Conservation (phyloP, 305 asterid species). For the Petunia hybrid region DNA sequence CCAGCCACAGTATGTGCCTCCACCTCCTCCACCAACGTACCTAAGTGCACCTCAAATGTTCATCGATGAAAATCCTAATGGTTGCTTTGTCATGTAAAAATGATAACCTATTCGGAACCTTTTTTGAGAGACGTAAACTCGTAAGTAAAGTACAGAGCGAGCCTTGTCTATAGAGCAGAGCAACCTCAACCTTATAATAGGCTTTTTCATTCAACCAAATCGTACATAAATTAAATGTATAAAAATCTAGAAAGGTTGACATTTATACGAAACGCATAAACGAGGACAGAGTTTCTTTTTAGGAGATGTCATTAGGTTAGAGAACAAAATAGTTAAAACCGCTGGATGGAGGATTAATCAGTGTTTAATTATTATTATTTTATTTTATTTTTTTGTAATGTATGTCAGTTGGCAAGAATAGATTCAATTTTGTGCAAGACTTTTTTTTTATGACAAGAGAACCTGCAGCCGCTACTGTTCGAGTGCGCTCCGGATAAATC, state of each 20-base stretch:
- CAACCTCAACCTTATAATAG: no score
- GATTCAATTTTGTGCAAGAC: background rate
- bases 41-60: constrained; percentile 37
- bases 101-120: background rate
- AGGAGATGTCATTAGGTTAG: background rate
- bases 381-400: background rate
- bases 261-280: no score
- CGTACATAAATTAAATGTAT: background rate
- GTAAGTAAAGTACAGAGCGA: background rate
- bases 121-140: background rate
- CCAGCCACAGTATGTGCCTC: constrained; percentile 33
- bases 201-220: background rate
- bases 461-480: no score
- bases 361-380: background rate
- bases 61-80: constrained; percentile 55
- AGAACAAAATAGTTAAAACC: background rate
- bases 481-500: no score
- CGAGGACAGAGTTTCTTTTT: background rate
- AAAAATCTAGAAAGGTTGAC: background rate
- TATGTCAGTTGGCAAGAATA: background rate
- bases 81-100: constrained; percentile 53
- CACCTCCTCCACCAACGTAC: constrained; percentile 54
- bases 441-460: no score
- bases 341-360: background rate
- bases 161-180: background rate